Evolutionary conservation across 2,329 filamentous ascomycete species (phyloP).

Genomic region (Thelonectria discophora): DNA sequence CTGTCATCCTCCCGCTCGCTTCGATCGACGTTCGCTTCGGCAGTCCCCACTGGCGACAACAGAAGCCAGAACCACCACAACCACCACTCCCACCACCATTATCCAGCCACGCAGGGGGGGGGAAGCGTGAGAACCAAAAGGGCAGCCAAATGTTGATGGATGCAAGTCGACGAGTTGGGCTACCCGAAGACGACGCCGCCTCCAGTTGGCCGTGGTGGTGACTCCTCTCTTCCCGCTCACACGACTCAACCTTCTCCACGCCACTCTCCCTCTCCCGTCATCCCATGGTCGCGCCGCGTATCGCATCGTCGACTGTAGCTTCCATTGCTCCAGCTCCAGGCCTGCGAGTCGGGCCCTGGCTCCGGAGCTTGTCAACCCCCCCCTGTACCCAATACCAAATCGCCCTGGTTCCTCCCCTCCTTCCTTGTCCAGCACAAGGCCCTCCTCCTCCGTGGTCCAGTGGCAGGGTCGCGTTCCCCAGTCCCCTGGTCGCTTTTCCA

Average conservation of each 20-base stretch:
- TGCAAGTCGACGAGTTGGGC: not conserved
- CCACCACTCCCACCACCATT: constrained; percentile 39
- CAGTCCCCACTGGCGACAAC: constrained; percentile 20
- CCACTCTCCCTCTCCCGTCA: constrained; percentile 36
- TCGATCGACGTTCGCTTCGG: constrained; percentile 29
- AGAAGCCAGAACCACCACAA: constrained; percentile 27
- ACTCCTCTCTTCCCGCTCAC: constrained; percentile 12
- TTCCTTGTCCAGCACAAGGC: constrained; percentile 42
- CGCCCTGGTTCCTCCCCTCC: constrained; percentile 40
- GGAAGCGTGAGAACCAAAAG: not conserved
- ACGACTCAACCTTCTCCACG: constrained; percentile 16
- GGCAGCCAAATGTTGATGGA: constrained; percentile 23
- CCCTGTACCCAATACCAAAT: constrained; percentile 31
- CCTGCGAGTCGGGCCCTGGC: constrained; percentile 37
- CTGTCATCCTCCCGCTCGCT: constrained; percentile 28
- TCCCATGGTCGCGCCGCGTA: constrained; percentile 34
- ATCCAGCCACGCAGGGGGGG: constrained; percentile 37
- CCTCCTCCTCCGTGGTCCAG: constrained; percentile 39
- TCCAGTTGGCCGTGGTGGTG: too few species aligned
- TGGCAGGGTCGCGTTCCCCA: constrained; percentile 36
- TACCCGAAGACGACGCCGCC: not conserved
- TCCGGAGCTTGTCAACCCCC: constrained; percentile 34
- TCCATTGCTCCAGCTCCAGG: constrained; percentile 19
- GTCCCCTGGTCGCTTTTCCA: constrained; percentile 40
- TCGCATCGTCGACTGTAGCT: constrained; percentile 32